Percentiles rank a stretch among this genome's conserved stretches.
Conservation (phyloP, 495 filamentous ascomycete genomes). For the Tetracladium marchalianum region DNA sequence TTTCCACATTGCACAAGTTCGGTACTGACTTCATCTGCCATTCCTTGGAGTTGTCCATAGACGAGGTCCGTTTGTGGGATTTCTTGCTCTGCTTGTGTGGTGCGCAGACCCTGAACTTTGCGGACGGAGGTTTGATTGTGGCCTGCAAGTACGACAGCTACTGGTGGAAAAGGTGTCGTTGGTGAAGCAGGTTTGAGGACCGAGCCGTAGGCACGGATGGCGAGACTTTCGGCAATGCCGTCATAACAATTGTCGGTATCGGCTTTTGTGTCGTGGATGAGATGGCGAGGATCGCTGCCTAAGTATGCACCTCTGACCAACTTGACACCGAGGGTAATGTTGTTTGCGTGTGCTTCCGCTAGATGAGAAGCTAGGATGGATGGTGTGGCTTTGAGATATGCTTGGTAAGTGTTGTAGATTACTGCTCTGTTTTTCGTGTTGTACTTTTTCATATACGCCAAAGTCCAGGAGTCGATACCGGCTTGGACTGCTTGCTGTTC, state of each 20-base stretch:
- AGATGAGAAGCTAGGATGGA: constrained; percentile 57
- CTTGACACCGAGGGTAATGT: constrained; percentile 79
- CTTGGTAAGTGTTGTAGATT: constrained; percentile 73
- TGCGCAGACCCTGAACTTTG: constrained; percentile 53
- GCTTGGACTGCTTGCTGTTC: constrained; percentile 74
- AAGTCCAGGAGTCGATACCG: constrained; percentile 79
- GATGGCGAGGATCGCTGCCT: constrained; percentile 61
- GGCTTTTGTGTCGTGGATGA: constrained; percentile 73
- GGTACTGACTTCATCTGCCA: constrained; percentile 92
- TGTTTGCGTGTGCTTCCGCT: constrained; percentile 49
- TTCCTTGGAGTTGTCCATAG: constrained; percentile 89
- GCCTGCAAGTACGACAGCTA: constrained; percentile 73
- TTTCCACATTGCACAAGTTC: constrained; percentile 54
- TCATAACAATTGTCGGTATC: constrained; percentile 68
- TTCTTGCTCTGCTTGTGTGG: constrained; percentile 34
- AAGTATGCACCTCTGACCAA: constrained; percentile 90
- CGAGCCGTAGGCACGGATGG: constrained; percentile 33
- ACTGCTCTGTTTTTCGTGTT: constrained; percentile 65
- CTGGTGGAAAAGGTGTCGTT: constrained; percentile 43
- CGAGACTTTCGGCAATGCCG: constrained; percentile 44
- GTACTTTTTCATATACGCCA: constrained; percentile 65
- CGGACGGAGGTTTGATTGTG: constrained; percentile 81
- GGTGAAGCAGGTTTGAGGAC: constrained; percentile 33
- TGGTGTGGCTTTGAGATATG: constrained; percentile 68
- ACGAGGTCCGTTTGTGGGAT: constrained; percentile 48